Base-by-base conservation (phyloP, 768 basidiomycete species). In the Coprinopsis marcescibilis region DNA sequence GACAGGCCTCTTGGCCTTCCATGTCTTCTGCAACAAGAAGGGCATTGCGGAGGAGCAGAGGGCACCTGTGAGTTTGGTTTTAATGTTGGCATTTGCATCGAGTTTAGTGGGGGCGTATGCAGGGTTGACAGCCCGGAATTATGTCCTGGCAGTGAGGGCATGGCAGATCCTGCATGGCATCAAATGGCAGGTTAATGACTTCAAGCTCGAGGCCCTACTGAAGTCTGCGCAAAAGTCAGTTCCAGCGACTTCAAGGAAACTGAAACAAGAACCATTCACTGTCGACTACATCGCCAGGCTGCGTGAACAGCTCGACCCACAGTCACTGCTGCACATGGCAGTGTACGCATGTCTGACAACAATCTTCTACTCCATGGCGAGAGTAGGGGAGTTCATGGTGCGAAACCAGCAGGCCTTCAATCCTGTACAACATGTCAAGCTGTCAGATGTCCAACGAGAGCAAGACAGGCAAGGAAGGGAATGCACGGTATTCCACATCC, bases 131-230 rank as follows among this genome's bases (percentile, higher is more conserved):
- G 50, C 76, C 0, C 30, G 42, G 1, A 75, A 73, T 54, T 73
- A 70, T 44, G 15, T 73, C 0, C 49, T 52, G 1, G 68, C 65
- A 0, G 35, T 77, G 1, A 52, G 64, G 1, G 72, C 75, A 2
- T 78, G 75, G 75, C 73, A 78, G 50, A 56, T 67, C 1, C 40
- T 76, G 0, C 73, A 78, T 46, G 59, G 71, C 0, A 3, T 69
- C 0, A 34, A 20, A 0, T 75, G 68, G 67, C 35, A 14, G 1
- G 45, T 66, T 1, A 51, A 68, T 20, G 35, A 59, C 0, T 32
- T 35, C 0, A 55, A 65, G 19, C 25, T 69, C 11, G 57, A 67
- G 0, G 47, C 58, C 0, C 24, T 69, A 0, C 52, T 76, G 0
- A 55, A 52, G 15, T 69, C 57, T 0, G 67, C 68, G 1, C 53